Base-by-base conservation (phyloP, 2,329 filamentous ascomycete species). In the Beauveria bassiana region DNA sequence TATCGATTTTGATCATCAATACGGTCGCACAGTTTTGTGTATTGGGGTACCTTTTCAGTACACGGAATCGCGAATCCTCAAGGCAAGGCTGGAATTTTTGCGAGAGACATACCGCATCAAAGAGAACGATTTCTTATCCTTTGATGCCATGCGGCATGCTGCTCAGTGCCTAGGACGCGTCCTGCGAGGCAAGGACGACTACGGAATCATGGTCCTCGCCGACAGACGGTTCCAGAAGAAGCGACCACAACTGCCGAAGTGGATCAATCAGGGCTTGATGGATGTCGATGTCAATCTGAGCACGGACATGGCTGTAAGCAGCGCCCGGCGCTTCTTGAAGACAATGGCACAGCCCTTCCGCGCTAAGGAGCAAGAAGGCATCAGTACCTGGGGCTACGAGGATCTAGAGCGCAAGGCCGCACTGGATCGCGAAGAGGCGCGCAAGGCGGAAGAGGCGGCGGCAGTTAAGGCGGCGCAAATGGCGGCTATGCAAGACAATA, bases 1-100 rank as follows among this genome's bases (percentile, higher is more conserved):
- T 53, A 98, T 99, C 67, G 95, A 99, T 85, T 99, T 99, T 70
- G 95, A 99, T 73, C 95, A 99, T 70, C 95, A 99, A 70, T 99
- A 97, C 73, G 95, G 95, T 45, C 89, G 95, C 61, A 95, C 93
- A 14, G 96, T 99, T 75, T 73, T 99, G 54, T 97, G 93, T 71
- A 97, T 99, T 66, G 95, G 95, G 47, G 93, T 98, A 1, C 95
- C 95, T 0, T 99, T 98, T 77, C 95, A 99, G 75, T 99, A 99
- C 77, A 99, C 96, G 2, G 95, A 99, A 73, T 98, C 93, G 0
- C 87, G 95, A 38, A 99, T 99, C 63, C 81, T 99, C 51, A 99
- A 98, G 77, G 95, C 95, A 1, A 86, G 95, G 2, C 84, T 99
- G 3, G 92, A 99, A 70, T 99, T 99, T 72, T 75, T 99, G n/a